Percentiles rank a stretch among this genome's conserved stretches.
These are phyloP conservation scores for Kwoniella dejecticola DNA, from an alignment of 768 basidiomycete genomes.

Conservation along the genomic window DNA sequence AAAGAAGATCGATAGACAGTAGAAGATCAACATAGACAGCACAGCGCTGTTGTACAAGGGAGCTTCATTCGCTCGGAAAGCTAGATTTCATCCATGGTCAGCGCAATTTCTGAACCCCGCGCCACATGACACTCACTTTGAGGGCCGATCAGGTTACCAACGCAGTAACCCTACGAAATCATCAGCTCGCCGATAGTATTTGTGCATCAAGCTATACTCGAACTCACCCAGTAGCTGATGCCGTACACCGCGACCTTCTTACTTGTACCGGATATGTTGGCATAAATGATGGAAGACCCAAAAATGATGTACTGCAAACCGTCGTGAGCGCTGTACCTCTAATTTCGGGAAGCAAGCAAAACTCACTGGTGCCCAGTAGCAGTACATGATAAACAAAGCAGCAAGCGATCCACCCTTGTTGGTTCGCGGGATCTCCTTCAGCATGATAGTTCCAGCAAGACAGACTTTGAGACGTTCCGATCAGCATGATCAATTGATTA, in stretches of 20 bases:
- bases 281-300: conserved; percentile 19
- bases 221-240: conserved; percentile 27
- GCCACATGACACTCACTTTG: background rate
- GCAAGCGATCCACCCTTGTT: conserved; percentile 9
- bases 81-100: conserved; percentile 4
- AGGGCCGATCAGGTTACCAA: conserved; percentile 23
- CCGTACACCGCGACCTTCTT: conserved; percentile 35
- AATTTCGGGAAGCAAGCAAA: background rate
- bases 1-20: conserved; percentile 16
- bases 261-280: conserved; percentile 38
- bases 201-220: background rate
- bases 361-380: conserved; percentile 36
- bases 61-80: conserved; percentile 34
- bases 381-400: conserved; percentile 21
- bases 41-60: conserved; percentile 31
- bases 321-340: too few species aligned
- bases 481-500: background rate
- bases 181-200: background rate
- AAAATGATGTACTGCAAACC: conserved; percentile 24
- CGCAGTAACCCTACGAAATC: conserved; percentile 29
- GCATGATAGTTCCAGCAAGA: conserved; percentile 37
- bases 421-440: conserved; percentile 17
- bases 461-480: background rate
- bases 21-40: conserved; percentile 32
- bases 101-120: background rate